A percentile compares a stretch with the other conserved stretches of the same genome.
Conservation (phyloP, 805 yeast species). For the Kazachstania taianensis region DNA sequence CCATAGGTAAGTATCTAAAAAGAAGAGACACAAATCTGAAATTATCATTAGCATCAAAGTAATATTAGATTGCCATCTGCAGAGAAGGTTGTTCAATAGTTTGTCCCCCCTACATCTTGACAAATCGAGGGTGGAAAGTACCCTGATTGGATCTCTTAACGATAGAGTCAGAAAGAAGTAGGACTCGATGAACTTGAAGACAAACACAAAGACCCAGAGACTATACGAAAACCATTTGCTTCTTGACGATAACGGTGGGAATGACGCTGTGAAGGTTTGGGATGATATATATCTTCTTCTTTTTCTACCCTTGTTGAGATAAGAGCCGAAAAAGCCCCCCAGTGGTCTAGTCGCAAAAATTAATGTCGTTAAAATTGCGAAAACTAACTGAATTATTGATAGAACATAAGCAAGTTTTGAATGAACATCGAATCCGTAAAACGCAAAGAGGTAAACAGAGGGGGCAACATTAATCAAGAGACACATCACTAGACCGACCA, state of each 20-base stretch:
- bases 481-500: slow-evolving; percentile 34
- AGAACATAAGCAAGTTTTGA: slow-evolving; percentile 32
- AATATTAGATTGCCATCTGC: slow-evolving; percentile 47
- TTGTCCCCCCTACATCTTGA: slow-evolving; percentile 53
- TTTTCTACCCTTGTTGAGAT: slow-evolving; percentile 24
- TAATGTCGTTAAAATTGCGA: slow-evolving; percentile 44
- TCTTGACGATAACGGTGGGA: slow-evolving; percentile 43
- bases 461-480: slow-evolving; percentile 43
- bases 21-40: slow-evolving; percentile 61
- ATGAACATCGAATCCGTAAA: slow-evolving; percentile 23
- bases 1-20: slow-evolving; percentile 79
- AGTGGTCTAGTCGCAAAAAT: slow-evolving; percentile 58
- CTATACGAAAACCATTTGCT: slow-evolving; percentile 54
- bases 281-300: slow-evolving; percentile 42
- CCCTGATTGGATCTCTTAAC: slow-evolving; percentile 62
- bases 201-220: slow-evolving; percentile 57
- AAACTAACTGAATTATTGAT: slow-evolving; percentile 44
- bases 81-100: slow-evolving; percentile 42
- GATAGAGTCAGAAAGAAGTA: slow-evolving; percentile 70
- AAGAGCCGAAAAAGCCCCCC: slow-evolving; percentile 41
- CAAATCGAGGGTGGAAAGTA: slow-evolving; percentile 46
- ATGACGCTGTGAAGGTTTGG: slow-evolving; percentile 48
- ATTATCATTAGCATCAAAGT: slow-evolving; percentile 43
- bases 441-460: slow-evolving; percentile 39
- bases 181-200: slow-evolving; percentile 63